Conservation (phyloP, 306 rosid species). For the Lathyrus tuberosus region DNA sequence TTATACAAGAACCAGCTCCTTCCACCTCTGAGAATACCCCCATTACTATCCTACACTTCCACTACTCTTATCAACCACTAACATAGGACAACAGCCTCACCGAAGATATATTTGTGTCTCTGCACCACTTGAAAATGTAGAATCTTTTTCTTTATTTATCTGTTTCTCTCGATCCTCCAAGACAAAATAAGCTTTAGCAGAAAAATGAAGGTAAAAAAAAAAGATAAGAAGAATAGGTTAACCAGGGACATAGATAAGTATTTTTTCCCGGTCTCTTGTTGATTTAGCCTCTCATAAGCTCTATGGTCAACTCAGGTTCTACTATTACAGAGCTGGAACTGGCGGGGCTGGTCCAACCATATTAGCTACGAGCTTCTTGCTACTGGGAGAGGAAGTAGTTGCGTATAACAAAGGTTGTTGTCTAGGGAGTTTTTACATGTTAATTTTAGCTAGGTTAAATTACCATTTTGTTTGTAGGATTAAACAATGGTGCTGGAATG, state of each 20-base stretch:
- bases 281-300: slow-evolving; percentile 36
- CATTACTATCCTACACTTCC: not conserved
- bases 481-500: slow-evolving; percentile 51
- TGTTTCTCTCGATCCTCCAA: not conserved
- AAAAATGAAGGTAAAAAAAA: slow-evolving; percentile 25
- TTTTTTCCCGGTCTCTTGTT: slow-evolving; percentile 5
- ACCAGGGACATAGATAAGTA: slow-evolving; percentile 2
- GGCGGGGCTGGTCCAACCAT: slow-evolving; percentile 99
- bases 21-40: not conserved
- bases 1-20: not conserved
- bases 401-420: slow-evolving; percentile 81
- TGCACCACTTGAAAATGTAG: not conserved
- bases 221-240: slow-evolving; percentile 1
- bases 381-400: slow-evolving; percentile 93
- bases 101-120: not conserved
- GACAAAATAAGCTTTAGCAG: slow-evolving; percentile 24
- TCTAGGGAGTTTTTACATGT: slow-evolving; percentile 33
- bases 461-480: slow-evolving; percentile 46
- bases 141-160: not conserved
- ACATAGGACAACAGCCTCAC: not conserved
- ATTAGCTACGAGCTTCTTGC: slow-evolving; percentile 86
- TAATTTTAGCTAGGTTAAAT: slow-evolving; percentile 38
- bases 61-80: not conserved
- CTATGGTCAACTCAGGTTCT: slow-evolving; percentile 65
- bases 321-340: slow-evolving; percentile 90